Conservation (phyloP, 176 grass and related monocot species). For the Alopecurus myosuroides region DNA sequence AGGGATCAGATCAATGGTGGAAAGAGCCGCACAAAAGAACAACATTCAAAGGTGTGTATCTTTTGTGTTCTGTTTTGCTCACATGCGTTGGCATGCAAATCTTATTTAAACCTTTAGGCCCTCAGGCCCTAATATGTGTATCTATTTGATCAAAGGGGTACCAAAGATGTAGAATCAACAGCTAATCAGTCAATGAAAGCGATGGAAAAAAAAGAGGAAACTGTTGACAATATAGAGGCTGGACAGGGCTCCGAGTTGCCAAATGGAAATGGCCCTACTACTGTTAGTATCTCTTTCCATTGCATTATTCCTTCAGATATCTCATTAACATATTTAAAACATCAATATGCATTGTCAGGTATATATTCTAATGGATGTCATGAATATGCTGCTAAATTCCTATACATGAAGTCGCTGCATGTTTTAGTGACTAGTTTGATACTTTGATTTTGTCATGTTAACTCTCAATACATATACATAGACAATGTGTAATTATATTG, state of each 20-base stretch:
- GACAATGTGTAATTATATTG: neutral
- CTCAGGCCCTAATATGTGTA: constrained; percentile 11
- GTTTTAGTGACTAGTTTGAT: neutral
- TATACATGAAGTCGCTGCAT: neutral
- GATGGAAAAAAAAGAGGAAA: constrained; percentile 34
- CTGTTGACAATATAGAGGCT: constrained; percentile 37
- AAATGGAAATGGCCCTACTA: constrained; percentile 44
- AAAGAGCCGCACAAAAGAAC: constrained; percentile 48
- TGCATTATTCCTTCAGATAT: constrained; percentile 1
- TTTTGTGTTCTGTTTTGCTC: neutral
- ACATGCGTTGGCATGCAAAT: neutral
- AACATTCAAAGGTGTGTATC: constrained; percentile 49
- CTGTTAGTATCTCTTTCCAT: constrained; percentile 44
- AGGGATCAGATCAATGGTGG: constrained; percentile 62
- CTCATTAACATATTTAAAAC: neutral
- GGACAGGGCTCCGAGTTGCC: constrained; percentile 35
- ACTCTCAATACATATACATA: neutral
- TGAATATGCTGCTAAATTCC: neutral
- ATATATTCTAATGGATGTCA: neutral
- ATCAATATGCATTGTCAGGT: neutral
- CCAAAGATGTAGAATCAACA: constrained; percentile 45
- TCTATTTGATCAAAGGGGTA: constrained; percentile 40
- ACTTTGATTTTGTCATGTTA: neutral
- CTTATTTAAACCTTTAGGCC: neutral
- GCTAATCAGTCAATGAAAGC: constrained; percentile 41